A percentile compares a stretch with the other conserved stretches of the same genome.
These are phyloP conservation scores for Wickerhamiella hasegawae DNA, from an alignment of 805 yeast genomes.

Conservation along the genomic window DNA sequence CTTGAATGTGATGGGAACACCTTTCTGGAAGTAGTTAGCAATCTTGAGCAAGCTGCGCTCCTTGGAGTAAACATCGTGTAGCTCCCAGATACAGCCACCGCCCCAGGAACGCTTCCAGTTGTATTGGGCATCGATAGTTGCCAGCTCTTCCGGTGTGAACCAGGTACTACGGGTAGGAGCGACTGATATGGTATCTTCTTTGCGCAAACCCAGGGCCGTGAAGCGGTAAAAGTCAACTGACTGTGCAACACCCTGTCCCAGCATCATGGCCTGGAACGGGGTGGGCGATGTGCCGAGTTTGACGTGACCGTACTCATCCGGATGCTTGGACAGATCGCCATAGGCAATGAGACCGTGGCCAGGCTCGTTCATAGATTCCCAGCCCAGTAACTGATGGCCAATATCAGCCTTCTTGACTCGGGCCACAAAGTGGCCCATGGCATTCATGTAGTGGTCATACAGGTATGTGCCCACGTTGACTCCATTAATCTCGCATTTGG, in stretches of 20 bases:
- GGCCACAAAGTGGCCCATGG: conserved; percentile 35
- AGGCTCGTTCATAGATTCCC: conserved; percentile 80
- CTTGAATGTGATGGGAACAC: conserved; percentile 18
- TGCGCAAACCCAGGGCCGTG: conserved; percentile 61
- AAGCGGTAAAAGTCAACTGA: conserved; percentile 57
- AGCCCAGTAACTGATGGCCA: conserved; percentile 39
- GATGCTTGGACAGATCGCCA: conserved; percentile 28
- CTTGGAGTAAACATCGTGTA: conserved; percentile 60
- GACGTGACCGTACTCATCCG: conserved; percentile 26
- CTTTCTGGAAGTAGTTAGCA: conserved; percentile 35
- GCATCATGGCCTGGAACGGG: conserved; percentile 48
- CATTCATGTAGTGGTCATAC: conserved; percentile 42
- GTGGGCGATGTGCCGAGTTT: conserved; percentile 75
- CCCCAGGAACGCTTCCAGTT: conserved; percentile 70
- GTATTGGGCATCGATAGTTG: conserved; percentile 38
- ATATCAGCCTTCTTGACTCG: conserved; percentile 22
- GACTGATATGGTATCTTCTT: conserved; percentile 36
- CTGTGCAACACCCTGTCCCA: conserved; percentile 65
- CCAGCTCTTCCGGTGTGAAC: conserved; percentile 34
- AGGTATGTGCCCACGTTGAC: conserved; percentile 62
- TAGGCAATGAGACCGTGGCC: conserved; percentile 57
- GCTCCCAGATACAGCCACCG: conserved; percentile 70
- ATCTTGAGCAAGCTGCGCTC: conserved; percentile 20
- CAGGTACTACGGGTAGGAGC: conserved; percentile 57
- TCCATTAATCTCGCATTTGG: conserved; percentile 55